Percentiles rank a stretch among this genome's conserved stretches.
These are phyloP conservation scores for Acanthamoeba quina DNA, from an alignment of 208 protist species.

Conservation along the genomic window DNA sequence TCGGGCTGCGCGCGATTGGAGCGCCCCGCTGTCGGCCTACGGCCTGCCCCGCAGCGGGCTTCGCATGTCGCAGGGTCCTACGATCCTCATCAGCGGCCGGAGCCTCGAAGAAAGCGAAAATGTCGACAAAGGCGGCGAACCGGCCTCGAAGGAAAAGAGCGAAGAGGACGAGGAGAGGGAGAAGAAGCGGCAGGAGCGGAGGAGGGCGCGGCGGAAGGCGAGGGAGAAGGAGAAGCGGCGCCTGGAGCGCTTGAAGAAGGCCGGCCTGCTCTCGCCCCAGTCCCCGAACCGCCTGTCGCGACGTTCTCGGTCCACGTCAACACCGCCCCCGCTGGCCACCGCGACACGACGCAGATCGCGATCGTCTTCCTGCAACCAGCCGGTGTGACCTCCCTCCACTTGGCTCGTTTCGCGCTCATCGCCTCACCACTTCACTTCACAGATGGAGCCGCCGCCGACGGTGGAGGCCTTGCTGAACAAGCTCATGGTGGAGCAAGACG, in stretches of 20 bases:
- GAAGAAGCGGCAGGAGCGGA: conserved; percentile 2
- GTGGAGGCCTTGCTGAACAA: background rate
- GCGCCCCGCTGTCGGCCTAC: background rate
- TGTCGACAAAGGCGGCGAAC: background rate
- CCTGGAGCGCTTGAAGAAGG: background rate
- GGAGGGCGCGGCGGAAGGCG: background rate
- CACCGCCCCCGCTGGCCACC: background rate
- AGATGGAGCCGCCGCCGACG: background rate
- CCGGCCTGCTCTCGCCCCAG: background rate
- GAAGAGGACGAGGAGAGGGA: background rate
- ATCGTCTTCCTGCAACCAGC: no score
- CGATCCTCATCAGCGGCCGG: background rate
- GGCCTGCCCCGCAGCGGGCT: background rate
- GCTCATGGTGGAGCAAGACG: background rate
- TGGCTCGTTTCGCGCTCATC: background rate
- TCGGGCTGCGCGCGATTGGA: background rate
- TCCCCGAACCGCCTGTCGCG: background rate
- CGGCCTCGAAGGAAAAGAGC: background rate
- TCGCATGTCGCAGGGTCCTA: background rate
- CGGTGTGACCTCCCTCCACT: no score
- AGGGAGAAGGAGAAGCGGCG: background rate
- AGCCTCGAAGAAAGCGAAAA: background rate
- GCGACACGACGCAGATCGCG: no score
- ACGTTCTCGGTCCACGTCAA: background rate
- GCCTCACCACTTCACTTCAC: background rate